These are phyloP conservation scores for Arbutus unedo DNA, from an alignment of 148 eudicot species.

Conservation along the genomic window DNA sequence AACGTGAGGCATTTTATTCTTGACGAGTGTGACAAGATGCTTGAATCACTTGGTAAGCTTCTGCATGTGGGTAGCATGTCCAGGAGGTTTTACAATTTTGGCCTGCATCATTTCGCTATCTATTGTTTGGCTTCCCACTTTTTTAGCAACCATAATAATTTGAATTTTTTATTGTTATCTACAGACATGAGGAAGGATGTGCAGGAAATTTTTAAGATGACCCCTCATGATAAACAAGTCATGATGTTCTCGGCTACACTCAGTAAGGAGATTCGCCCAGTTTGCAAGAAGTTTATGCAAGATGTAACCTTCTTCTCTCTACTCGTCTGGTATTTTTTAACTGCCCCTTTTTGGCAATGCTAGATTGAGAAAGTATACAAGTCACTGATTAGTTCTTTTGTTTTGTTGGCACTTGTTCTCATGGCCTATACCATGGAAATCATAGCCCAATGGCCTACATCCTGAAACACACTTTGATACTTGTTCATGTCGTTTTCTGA, in stretches of 20 bases:
- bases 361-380: neutral
- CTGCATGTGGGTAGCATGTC: neutral
- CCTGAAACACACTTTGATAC: neutral
- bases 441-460: neutral
- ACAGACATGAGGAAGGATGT: conserved; percentile 46
- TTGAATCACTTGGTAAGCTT: conserved; percentile 53
- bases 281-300: conserved; percentile 53
- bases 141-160: neutral
- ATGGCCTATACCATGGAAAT: neutral
- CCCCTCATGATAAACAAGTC: conserved; percentile 46
- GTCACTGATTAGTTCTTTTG: neutral
- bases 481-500: neutral
- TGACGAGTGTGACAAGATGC: conserved; percentile 65
- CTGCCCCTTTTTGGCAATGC: neutral
- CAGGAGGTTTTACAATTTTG: neutral
- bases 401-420: neutral
- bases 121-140: neutral
- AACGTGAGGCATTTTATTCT: conserved; percentile 66
- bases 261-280: conserved; percentile 46
- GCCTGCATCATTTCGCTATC: neutral
- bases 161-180: neutral
- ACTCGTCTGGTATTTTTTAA: neutral
- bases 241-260: conserved; percentile 53
- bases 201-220: conserved; percentile 43
- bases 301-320: conserved; percentile 26